A percentile compares a stretch with the other conserved stretches of the same genome.
phyloP scores from a whole-genome alignment of 169 alveolate genomes.

The Cryptosporidium meleagridis region DNA sequence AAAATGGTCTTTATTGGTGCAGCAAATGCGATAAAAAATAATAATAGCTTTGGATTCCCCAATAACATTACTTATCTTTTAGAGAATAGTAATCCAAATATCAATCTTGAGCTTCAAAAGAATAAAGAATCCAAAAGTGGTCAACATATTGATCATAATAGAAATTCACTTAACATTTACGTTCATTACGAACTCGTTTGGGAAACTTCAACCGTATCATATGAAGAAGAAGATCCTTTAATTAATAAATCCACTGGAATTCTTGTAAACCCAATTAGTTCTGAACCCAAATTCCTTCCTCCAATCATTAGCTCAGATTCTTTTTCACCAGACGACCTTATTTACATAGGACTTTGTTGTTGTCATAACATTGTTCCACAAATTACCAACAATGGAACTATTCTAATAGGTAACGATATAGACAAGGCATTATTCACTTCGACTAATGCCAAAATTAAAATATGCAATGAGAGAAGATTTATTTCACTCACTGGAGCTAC shows the following conservation, averaged over 20 bases:
- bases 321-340: slow-evolving; percentile 10
- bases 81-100: neutral
- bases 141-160: neutral
- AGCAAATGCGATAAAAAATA: neutral
- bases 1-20: slow-evolving; percentile 52
- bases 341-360: slow-evolving; percentile 33
- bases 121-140: neutral
- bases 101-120: neutral
- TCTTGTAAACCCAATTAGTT: neutral
- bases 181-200: slow-evolving; percentile 26
- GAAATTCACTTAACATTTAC: slow-evolving; percentile 8
- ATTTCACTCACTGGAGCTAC: slow-evolving; percentile 1
- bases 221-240: slow-evolving; percentile 66
- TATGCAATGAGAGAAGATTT: slow-evolving; percentile 44
- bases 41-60: neutral
- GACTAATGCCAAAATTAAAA: slow-evolving; percentile 45
- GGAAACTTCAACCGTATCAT: slow-evolving; percentile 62
- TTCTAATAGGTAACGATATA: slow-evolving; percentile 39
- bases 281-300: neutral
- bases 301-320: neutral
- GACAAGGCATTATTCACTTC: slow-evolving; percentile 43
- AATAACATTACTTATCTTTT: neutral
- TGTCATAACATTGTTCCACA: slow-evolving; percentile 33
- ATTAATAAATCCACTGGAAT: neutral
- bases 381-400: neutral